Evolutionary conservation across 306 rosid genomes (phyloP).

Genomic region (Trifolium repens): DNA sequence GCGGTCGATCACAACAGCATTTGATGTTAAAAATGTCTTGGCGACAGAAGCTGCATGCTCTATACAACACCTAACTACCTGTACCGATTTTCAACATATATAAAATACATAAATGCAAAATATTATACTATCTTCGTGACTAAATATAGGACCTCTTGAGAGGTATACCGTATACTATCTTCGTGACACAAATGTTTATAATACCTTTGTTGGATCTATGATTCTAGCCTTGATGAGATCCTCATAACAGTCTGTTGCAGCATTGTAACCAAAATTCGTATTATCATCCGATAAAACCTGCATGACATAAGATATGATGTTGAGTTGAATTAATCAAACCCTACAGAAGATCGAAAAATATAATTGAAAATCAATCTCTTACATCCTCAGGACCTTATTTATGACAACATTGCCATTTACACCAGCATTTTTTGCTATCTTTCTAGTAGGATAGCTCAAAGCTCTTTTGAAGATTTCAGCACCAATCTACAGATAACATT

Average conservation of each 20-base stretch:
- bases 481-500: slow-evolving; percentile 67
- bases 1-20: slow-evolving; percentile 80
- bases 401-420: slow-evolving; percentile 82
- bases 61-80: slow-evolving; percentile 93
- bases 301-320: slow-evolving; percentile 25
- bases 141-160: too few species aligned
- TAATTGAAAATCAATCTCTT: slow-evolving; percentile 33
- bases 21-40: slow-evolving; percentile 75
- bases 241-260: slow-evolving; percentile 78
- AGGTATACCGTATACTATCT: too few species aligned
- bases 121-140: background rate
- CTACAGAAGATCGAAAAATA: slow-evolving; percentile 19
- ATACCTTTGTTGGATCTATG: slow-evolving; percentile 91
- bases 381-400: slow-evolving; percentile 64
- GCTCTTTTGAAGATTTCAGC: slow-evolving; percentile 90
- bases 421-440: slow-evolving; percentile 94
- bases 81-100: slow-evolving; percentile 40
- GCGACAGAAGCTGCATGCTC: slow-evolving; percentile 93
- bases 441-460: slow-evolving; percentile 76
- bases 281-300: slow-evolving; percentile 69
- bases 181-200: background rate
- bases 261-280: slow-evolving; percentile 76
- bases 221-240: slow-evolving; percentile 86
- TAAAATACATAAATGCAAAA: background rate
- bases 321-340: slow-evolving; percentile 17